Evolutionary conservation across 164 flowering plant genomes (phyloP), one percentile per base, ranked within the genome.

Genomic region (Chimonanthus praecox): DNA sequence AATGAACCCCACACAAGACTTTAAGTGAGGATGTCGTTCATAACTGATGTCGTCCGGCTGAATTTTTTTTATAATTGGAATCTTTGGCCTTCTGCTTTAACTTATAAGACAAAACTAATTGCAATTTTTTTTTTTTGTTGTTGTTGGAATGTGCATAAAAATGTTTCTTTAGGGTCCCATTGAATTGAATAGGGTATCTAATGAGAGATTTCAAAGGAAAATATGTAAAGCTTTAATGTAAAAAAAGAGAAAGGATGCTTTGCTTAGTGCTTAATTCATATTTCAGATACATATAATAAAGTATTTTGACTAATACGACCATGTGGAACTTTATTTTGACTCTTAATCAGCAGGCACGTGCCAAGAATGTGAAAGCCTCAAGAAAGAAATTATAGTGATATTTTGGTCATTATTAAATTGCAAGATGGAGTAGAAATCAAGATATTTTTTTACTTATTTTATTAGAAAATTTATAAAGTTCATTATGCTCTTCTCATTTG

Each of bases 241-340:
- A 11, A 65, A n/a, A 65, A 15, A 15, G 68, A 65, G 68, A 65
- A 65, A 65, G 8, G 68, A 65, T 65, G 68, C 68, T 65, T 44
- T 65, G 68, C 68, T 65, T 44, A 3, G 47, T 11, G 44, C 67
- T 21, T 64, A 65, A 13, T 44, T 45, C 5, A 65, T 65, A 13
- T 11, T 43, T 44, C 15, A 7, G 33, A 65, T 33, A 43, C 47
- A 10, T 44, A 10, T 33, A 5, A 65, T 33, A 65, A 43, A 45
- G 46, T 33, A 44, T 43, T 64, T 65, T 65, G 68, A 45, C 48
- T n/a, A 45, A 33, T 16, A 0, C 47, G 47, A 43, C 6, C 11
- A 45, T 4, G 68, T 65, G 68, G 68, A 13, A 65, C 45, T 45
- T 44, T 45, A 43, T 4, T 65, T 43, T 44, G 9, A 33, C n/a